Evolutionary conservation across 1,284 basidiomycete genomes (phyloP).

Genomic region (Trametes pubescens): DNA sequence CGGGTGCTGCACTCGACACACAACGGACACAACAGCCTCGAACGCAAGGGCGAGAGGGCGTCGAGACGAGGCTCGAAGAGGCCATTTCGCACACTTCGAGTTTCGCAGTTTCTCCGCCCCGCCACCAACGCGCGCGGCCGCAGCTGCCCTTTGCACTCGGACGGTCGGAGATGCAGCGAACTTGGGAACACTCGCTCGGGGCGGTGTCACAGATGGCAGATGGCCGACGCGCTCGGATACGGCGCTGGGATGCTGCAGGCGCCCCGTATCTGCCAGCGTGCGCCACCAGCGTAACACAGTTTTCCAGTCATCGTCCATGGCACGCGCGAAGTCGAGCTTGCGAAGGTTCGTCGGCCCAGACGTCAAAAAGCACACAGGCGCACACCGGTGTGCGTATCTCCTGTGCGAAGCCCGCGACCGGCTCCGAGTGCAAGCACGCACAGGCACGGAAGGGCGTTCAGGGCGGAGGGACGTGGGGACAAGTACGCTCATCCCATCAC

Average conservation of each 20-base stretch:
- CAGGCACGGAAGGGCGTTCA: neutral
- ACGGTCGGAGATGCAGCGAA: neutral
- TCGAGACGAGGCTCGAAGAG: conserved; percentile 14
- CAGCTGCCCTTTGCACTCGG: neutral
- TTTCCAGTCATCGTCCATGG: neutral
- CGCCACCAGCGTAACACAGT: conserved; percentile 8
- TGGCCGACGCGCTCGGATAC: conserved; percentile 25
- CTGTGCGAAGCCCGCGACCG: conserved; percentile 11
- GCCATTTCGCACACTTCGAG: conserved; percentile 7
- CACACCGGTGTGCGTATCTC: conserved; percentile 5
- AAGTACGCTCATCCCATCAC: neutral
- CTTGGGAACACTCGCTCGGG: conserved; percentile 2
- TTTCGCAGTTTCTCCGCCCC: conserved; percentile 5
- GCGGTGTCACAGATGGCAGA: conserved; percentile 23
- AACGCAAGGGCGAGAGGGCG: neutral
- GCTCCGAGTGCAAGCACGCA: conserved; percentile 9
- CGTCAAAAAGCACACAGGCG: conserved; percentile 2
- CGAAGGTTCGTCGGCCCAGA: conserved; percentile 4
- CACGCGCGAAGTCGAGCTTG: neutral
- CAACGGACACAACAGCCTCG: neutral
- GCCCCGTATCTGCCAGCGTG: conserved; percentile 7
- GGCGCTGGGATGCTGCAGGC: neutral
- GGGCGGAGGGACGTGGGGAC: conserved; percentile 1
- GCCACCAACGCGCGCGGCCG: neutral
- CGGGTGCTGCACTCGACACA: conserved; percentile 11